Base-by-base conservation (phyloP, 768 basidiomycete genomes). In the Hemileccinum impolitum region DNA sequence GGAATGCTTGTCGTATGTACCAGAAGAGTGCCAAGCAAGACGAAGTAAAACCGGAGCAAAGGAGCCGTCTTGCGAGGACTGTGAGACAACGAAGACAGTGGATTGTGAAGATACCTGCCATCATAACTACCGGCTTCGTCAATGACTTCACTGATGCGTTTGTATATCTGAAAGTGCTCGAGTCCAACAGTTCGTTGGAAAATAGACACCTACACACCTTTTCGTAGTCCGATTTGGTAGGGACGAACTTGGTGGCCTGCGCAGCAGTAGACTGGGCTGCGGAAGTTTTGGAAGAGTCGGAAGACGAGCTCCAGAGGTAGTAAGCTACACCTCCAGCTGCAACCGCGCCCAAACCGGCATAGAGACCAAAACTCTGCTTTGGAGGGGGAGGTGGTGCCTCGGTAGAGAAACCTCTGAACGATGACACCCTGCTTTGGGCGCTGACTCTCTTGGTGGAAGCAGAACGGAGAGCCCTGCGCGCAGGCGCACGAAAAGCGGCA, bases 1-100 rank as follows among this genome's bases (percentile, higher is more conserved):
- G 39, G 77, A 71, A 0, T 79, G 78, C 73, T 89, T 88, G 72
- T 95, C 90, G 59, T 90, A 94, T 1, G 94, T 96, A 43, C 94
- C 94, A 35, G 90, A 87, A n/a, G 84, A 62, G 70, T 96, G 94
- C 94, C 94, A 96, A 17, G 92, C 94, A 44, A 96, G 81, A 61
- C 94, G 90, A 47, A 96, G 75, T 50, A 94, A 61, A 45, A 95
- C 81, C 36, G 94, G 93, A 13, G 84, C 93, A 56, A 85, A 94
- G 4, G 90, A 92, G 18, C 92, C 92, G 62, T 94, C 90, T 93
- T 57, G 4, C 28, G 36, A 44, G 45, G 36, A 46, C 44, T 48
- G 34, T 50, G 11, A 51, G 7, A 35, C 37, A 39, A 53, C 1
- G 26, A 43, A 36, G n/a, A 19, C 18, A 47, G 11, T 25, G 18